Percentiles rank a stretch among this genome's conserved stretches.
These are phyloP conservation scores for Allium fistulosum DNA, from an alignment of 106 monocot genomes.

Conservation along the genomic window DNA sequence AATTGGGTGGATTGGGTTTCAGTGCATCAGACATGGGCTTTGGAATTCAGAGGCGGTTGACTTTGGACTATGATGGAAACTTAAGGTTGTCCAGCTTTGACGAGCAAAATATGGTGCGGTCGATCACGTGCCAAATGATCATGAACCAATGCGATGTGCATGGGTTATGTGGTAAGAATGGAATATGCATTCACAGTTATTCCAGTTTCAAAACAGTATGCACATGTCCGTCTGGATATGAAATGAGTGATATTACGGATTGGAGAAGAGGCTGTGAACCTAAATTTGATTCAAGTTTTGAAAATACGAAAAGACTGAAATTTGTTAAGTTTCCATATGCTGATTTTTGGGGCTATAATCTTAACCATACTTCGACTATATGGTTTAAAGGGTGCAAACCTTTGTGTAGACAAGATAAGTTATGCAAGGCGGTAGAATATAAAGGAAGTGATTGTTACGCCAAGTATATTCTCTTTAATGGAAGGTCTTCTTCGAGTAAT, in stretches of 20 bases:
- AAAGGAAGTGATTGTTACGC: background rate
- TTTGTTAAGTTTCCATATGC: conserved; percentile 5
- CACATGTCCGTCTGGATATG: conserved; percentile 6
- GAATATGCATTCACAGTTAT: conserved; percentile 1
- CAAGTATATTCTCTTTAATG: conserved; percentile 7
- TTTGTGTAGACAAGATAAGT: background rate
- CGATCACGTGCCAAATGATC: background rate
- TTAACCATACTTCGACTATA: background rate
- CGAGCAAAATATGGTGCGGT: background rate
- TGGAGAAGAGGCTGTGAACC: conserved; percentile 5
- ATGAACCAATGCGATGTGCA: conserved; percentile 5
- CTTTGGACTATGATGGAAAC: conserved; percentile 8
- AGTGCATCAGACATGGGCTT: conserved; percentile 9
- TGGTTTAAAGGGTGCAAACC: conserved; percentile 1
- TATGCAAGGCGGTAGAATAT: conserved; percentile 2
- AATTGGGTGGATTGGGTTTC: background rate
- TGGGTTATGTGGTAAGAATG: conserved; percentile 10
- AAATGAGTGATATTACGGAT: conserved; percentile 1
- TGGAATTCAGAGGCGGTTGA: conserved; percentile 4
- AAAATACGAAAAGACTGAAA: background rate
- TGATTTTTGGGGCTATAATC: conserved; percentile 9
- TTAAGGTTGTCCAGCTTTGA: conserved; percentile 11
- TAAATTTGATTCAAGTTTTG: background rate
- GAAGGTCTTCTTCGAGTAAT: background rate
- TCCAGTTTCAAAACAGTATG: background rate